Base-by-base conservation (phyloP, 495 filamentous ascomycete genomes). In the Penicillium ucsense region DNA sequence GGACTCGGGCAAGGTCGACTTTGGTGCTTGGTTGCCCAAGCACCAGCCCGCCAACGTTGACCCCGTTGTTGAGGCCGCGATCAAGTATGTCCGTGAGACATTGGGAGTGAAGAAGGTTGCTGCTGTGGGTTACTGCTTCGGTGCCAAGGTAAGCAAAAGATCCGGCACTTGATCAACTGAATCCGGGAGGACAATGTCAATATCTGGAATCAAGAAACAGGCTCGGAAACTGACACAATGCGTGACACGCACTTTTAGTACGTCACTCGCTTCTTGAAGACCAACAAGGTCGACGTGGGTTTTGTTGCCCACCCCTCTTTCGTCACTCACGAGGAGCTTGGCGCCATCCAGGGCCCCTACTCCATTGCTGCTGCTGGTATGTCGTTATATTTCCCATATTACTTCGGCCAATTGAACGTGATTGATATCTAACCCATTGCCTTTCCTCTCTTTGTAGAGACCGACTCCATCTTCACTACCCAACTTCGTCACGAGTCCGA, bases 231-330 rank as follows among this genome's bases (percentile, higher is more conserved):
- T 6, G 4, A 11, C 29, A 31, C 37, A 12, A 31, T 8, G 20
- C 20, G 20, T 20, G 20, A 20, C 20, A 20, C 20, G 20, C 20
- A 1, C 20, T 30, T 43, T 28, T 36, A 70, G 66, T 74, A 72
- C 46, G 67, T 68, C 36, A 54, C 63, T 45, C 72, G 73, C 41
- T 60, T 72, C 52, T 50, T 75, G 52, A 71, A 71, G 48, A 57
- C 57, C 27, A 73, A 68, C 36, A 66, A 73, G 45, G 57, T 79
- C 34, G 78, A 84, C 46, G 83, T 77, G 38, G 88, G 85, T 45
- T 92, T 72, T 65, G 64, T 74, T 29, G 89, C 88, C 5, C 87
- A 94, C 64, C 89, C 89, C 10, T 79, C 76, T 4, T 88, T 89
- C 52, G 77, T 91, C 35, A 79, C 83, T 11, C 73, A 83, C 62